phyloP scores from a whole-genome alignment of 805 yeast species.

The Suhomyces tanzawaensis region DNA sequence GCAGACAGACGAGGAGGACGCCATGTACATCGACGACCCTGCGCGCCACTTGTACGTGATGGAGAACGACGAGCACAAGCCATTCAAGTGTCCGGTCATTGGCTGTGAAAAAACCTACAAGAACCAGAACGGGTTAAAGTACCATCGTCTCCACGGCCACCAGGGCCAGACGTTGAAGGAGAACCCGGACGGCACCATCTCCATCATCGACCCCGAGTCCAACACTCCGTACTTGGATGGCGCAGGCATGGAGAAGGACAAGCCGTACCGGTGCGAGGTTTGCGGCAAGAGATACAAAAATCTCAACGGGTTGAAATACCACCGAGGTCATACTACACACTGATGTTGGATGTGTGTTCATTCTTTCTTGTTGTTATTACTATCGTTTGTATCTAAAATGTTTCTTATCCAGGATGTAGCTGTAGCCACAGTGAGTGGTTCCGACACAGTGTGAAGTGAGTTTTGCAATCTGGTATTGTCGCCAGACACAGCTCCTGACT shows the following conservation, averaged over 20 bases:
- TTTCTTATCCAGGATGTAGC: not conserved
- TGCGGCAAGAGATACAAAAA: constrained; percentile 97
- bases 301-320: constrained; percentile 93
- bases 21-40: constrained; percentile 92
- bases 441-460: too few species aligned
- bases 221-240: constrained; percentile 92
- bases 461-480: not conserved
- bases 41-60: constrained; percentile 90
- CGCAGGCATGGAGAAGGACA: constrained; percentile 93
- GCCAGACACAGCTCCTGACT: too few species aligned
- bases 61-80: constrained; percentile 89
- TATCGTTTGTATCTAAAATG: not conserved
- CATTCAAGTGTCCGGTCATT: constrained; percentile 95
- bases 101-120: constrained; percentile 98
- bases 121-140: constrained; percentile 95
- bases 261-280: constrained; percentile 97
- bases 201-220: constrained; percentile 87
- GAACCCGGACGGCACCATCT: constrained; percentile 89
- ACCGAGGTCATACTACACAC: constrained; percentile 97
- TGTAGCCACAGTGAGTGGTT: too few species aligned
- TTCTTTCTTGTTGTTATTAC: constrained; percentile 1
- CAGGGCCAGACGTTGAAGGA: constrained; percentile 90
- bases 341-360: constrained; percentile 25
- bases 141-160: constrained; percentile 94
- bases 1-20: constrained; percentile 57